phyloP scores from a whole-genome alignment of 257 asterid species.

The Rubia yunnanensis region DNA sequence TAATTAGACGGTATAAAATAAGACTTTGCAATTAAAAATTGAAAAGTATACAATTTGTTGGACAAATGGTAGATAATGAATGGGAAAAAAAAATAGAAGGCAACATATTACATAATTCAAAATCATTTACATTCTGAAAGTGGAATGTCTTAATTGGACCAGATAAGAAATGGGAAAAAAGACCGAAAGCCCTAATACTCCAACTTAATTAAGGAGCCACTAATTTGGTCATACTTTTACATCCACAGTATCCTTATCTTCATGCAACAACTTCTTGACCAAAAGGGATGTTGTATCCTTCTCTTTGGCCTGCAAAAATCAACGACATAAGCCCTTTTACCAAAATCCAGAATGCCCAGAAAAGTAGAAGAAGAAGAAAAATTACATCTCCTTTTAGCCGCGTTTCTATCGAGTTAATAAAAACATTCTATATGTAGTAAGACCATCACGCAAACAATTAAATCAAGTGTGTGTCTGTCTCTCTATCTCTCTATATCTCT shows the following conservation, averaged over 20 bases:
- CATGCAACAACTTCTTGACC: constrained; percentile 25
- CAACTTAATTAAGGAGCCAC: constrained; percentile 33
- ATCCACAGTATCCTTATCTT: constrained; percentile 41
- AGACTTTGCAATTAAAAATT: too few relatives aligned
- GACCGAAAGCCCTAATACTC: constrained; percentile 8
- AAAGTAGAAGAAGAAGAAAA: too few relatives aligned
- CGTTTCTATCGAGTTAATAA: too few relatives aligned
- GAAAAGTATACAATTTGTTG: too few relatives aligned
- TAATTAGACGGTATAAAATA: too few relatives aligned
- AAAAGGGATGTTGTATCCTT: constrained; percentile 59
- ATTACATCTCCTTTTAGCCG: too few relatives aligned
- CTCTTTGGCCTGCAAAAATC: constrained; percentile 43
- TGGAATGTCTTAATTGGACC: constrained; percentile 1
- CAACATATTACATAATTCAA: not conserved
- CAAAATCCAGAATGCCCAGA: not conserved
- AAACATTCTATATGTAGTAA: too few relatives aligned
- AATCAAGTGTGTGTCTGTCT: too few relatives aligned
- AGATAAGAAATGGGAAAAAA: not conserved
- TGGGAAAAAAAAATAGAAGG: not conserved
- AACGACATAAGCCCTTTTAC: not conserved
- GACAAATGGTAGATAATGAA: not conserved
- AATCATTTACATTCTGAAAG: constrained; percentile 1
- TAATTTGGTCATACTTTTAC: constrained; percentile 21
- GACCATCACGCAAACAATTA: too few relatives aligned
- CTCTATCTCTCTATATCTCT: too few relatives aligned